These are phyloP conservation scores for Annulohypoxylon nitens DNA, from an alignment of 495 filamentous ascomycete genomes.

Conservation along the genomic window DNA sequence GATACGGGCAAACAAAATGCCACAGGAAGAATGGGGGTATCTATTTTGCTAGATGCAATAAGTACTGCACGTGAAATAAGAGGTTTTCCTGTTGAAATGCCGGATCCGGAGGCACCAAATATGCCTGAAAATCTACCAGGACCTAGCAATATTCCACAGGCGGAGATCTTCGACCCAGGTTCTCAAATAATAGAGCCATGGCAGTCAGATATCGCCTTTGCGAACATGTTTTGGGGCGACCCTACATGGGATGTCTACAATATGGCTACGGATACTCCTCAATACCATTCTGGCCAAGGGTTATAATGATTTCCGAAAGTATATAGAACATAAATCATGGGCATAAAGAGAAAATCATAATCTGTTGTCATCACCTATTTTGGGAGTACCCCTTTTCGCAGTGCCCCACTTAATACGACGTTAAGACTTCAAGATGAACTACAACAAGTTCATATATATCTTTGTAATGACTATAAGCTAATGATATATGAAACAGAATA, in stretches of 20 bases:
- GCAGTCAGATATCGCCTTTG: constrained; percentile 41
- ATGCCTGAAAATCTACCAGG: constrained; percentile 12
- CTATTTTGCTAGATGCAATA: constrained; percentile 43
- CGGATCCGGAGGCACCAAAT: constrained; percentile 16
- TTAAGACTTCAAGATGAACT: neutral
- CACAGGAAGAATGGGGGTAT: constrained; percentile 41
- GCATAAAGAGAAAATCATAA: neutral
- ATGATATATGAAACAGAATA: neutral
- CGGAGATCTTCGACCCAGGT: constrained; percentile 18
- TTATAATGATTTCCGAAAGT: constrained; percentile 8
- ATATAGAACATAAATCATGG: constrained; percentile 15
- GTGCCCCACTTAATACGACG: neutral
- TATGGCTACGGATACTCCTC: constrained; percentile 12
- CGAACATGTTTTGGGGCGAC: constrained; percentile 45
- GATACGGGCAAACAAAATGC: constrained; percentile 16
- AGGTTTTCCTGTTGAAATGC: constrained; percentile 27
- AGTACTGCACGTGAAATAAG: constrained; percentile 33
- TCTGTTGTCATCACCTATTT: neutral
- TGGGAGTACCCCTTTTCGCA: neutral
- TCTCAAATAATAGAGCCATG: constrained; percentile 36
- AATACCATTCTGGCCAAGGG: constrained; percentile 31
- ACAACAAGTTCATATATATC: neutral
- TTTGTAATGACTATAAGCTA: neutral
- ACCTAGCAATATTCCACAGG: constrained; percentile 6
- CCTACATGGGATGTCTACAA: constrained; percentile 42